phyloP scores from a whole-genome alignment of 176 grass and related monocot genomes.

The Oryza brachyantha region DNA sequence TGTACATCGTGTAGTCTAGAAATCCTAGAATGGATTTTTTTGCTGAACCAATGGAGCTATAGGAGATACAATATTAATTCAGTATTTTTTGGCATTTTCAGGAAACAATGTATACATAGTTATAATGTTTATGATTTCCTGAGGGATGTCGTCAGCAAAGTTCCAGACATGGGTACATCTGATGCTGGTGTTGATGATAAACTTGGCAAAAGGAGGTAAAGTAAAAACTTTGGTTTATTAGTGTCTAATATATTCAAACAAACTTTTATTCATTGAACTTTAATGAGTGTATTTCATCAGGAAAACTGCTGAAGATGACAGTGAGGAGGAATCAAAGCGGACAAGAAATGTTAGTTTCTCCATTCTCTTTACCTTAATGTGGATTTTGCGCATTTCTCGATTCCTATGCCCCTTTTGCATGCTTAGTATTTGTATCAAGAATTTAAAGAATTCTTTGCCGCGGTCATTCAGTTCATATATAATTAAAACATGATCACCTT shows the following conservation, averaged over 20 bases:
- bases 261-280: not conserved
- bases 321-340: constrained; percentile 47
- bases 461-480: not conserved
- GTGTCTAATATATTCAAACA: not conserved
- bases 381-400: constrained; percentile 3
- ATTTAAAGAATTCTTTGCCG: not conserved
- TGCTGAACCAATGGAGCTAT: too few relatives aligned
- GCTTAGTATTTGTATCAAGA: not conserved
- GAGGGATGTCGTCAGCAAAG: constrained; percentile 82
- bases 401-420: not conserved
- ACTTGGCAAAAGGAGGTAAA: constrained; percentile 52
- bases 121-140: constrained; percentile 98
- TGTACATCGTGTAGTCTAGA: not conserved
- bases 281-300: constrained; percentile 34
- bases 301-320: constrained; percentile 58
- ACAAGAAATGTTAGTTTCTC: constrained; percentile 51
- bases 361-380: not conserved
- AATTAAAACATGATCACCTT: not conserved
- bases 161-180: constrained; percentile 66
- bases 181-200: constrained; percentile 73
- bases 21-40: not conserved
- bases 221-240: constrained; percentile 15
- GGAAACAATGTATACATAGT: constrained; percentile 82
- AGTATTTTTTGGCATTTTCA: constrained; percentile 38
- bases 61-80: constrained; percentile 8